A percentile compares a stretch with the other conserved stretches of the same genome.
These are phyloP conservation scores for Neurospora cerealis DNA, from an alignment of 495 filamentous ascomycete species.

Conservation along the genomic window DNA sequence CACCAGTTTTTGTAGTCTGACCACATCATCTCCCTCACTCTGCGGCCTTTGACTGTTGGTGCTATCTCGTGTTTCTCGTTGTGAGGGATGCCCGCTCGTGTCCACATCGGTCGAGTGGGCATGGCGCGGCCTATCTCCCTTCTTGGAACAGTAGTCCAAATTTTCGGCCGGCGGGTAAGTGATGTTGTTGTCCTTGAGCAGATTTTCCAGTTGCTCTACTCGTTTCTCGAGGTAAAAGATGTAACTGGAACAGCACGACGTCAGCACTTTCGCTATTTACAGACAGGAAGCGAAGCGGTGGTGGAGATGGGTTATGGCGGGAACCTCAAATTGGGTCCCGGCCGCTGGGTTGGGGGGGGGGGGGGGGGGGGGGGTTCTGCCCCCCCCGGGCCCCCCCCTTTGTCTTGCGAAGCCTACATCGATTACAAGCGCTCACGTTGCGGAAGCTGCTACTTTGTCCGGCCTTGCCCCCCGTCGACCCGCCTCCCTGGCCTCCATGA, in stretches of 20 bases:
- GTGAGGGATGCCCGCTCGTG: not conserved
- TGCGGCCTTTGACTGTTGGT: conserved; percentile 23
- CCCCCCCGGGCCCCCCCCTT: too few relatives aligned
- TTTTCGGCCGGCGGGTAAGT: conserved; percentile 64
- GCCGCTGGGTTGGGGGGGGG: not conserved
- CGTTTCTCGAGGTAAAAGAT: conserved; percentile 89
- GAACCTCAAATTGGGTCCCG: not conserved
- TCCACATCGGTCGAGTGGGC: conserved; percentile 16
- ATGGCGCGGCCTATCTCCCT: conserved; percentile 34
- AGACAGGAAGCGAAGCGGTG: not conserved
- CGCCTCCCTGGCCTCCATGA: not conserved
- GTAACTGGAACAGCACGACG: conserved; percentile 46
- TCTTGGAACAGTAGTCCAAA: conserved; percentile 61
- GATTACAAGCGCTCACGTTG: conserved; percentile 91
- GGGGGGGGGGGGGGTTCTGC: conserved; percentile 9
- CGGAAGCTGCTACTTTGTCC: conserved; percentile 58
- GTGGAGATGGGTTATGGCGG: conserved; percentile 3
- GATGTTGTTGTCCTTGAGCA: conserved; percentile 60
- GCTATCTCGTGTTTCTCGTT: conserved; percentile 9
- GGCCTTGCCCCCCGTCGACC: conserved; percentile 21
- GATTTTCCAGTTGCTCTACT: conserved; percentile 70
- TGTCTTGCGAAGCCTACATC: conserved; percentile 83
- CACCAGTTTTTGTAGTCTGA: conserved; percentile 45
- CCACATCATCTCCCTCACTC: conserved; percentile 25
- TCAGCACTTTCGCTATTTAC: conserved; percentile 10